phyloP scores from a whole-genome alignment of 164 flowering plant species.

The Brasenia schreberi region DNA sequence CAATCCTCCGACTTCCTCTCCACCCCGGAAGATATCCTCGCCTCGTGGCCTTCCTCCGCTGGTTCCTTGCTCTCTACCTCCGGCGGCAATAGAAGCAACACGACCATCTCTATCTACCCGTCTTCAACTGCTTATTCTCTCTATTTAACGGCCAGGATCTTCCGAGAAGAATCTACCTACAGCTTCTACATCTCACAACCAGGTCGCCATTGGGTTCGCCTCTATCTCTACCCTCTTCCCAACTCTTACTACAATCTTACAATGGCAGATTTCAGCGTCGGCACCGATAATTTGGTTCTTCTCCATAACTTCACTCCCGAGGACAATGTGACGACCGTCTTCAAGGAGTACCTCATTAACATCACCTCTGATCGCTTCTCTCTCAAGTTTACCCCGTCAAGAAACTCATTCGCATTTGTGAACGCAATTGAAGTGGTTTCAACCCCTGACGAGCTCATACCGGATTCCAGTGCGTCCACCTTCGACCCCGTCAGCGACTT shows the following conservation, averaged over 20 bases:
- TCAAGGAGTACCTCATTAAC: slow-evolving; percentile 63
- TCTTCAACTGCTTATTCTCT: slow-evolving; percentile 23
- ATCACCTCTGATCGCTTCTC: slow-evolving; percentile 29
- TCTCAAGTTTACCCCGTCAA: slow-evolving; percentile 45
- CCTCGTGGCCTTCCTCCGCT: slow-evolving; percentile 17
- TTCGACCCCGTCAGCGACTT: slow-evolving; percentile 28
- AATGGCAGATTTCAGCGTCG: slow-evolving; percentile 43
- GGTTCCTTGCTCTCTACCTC: neutral
- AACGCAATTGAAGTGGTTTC: slow-evolving; percentile 77
- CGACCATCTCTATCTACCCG: slow-evolving; percentile 16
- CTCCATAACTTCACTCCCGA: slow-evolving; percentile 47
- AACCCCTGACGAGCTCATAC: slow-evolving; percentile 42
- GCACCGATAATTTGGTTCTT: slow-evolving; percentile 38
- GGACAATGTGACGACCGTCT: slow-evolving; percentile 12
- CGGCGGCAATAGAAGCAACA: slow-evolving; percentile 1
- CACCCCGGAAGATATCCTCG: slow-evolving; percentile 34
- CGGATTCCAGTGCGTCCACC: slow-evolving; percentile 32
- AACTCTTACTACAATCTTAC: slow-evolving; percentile 35
- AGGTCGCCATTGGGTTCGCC: slow-evolving; percentile 60
- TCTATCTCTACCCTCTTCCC: slow-evolving; percentile 57
- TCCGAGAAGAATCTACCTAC: slow-evolving; percentile 30
- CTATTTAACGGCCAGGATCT: slow-evolving; percentile 43
- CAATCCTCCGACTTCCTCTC: slow-evolving; percentile 32
- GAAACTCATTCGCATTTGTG: slow-evolving; percentile 48
- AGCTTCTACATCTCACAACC: slow-evolving; percentile 34